Base-by-base conservation (phyloP, 306 rosid genomes). In the Dalbergia cultrata region DNA sequence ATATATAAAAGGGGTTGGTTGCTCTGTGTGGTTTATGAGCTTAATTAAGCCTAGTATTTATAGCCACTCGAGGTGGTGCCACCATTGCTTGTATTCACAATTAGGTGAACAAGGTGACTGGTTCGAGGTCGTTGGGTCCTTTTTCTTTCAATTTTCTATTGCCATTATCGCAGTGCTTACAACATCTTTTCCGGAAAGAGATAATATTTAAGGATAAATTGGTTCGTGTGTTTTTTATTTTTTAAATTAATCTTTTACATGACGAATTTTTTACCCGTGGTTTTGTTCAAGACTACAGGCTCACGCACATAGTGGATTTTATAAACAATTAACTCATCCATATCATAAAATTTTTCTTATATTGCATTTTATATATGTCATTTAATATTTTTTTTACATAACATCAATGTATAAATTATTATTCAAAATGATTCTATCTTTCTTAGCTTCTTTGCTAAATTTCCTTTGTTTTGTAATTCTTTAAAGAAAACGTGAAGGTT, bases 1-100 rank as follows among this genome's bases (percentile, higher is more conserved):
- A 31, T 13, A 68, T 26, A 26, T 2, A 26, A 11, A 8, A 18
- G 45, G 33, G 33, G 18, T 12, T 16, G n/a, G 19, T 68, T 39
- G 58, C 21, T 45, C 1, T 4, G 41, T 37, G 82, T 62, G 67
- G 14, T 21, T 70, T 78, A 49, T 39, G 57, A 34, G 44, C 39
- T 26, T 44, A 80, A 59, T 22, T 52, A 8, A 62, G 67, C 13
- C 67, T 52, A 0, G 6, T 80, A 72, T 71, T 71, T 80, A 80
- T 80, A 80, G 67, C n/a, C 61, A 26, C 14, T 22, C 5, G 37
- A 71, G 10, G 11, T 17, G 5, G 60, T 52, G 19, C 18, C 8
- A 14, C 53, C 19, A 6, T 52, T 14, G 18, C 18, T 52, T 13
- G 16, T 13, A 47, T 47, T 3, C 53, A 13, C 53, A 44, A 1